Evolutionary conservation across 495 filamentous ascomycete species (phyloP).

Genomic region (Lepraria neglecta): DNA sequence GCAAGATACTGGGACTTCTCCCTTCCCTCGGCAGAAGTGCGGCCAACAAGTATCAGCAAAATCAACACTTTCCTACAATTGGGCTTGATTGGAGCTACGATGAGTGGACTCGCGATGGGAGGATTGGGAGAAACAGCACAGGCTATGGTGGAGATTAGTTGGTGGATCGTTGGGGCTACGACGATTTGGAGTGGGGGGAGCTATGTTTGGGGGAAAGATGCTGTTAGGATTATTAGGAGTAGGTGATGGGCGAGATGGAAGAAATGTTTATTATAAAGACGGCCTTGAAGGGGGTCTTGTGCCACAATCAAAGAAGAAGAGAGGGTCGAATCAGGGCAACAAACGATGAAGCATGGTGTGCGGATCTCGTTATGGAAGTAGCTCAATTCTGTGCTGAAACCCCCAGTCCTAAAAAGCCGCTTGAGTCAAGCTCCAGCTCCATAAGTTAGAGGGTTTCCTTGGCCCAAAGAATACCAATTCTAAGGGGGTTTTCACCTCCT

Average conservation of each 20-base stretch:
- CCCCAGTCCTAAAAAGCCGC: too few species aligned
- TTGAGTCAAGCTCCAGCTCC: too few species aligned
- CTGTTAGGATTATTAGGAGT: conserved; percentile 68
- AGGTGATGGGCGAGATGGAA: conserved; percentile 25
- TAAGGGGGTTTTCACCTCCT: too few species aligned
- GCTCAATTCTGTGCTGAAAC: too few species aligned
- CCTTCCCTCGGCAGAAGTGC: conserved; percentile 85
- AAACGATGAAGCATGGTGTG: too few species aligned
- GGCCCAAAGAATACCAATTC: too few species aligned
- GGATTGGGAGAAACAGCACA: conserved; percentile 17
- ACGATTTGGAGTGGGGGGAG: conserved; percentile 80
- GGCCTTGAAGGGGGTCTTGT: too few species aligned
- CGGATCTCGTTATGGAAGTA: too few species aligned
- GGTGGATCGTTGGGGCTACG: conserved; percentile 70
- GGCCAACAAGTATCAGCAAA: conserved; percentile 87
- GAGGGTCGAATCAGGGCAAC: too few species aligned
- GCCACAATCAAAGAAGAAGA: too few species aligned
- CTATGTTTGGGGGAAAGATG: conserved; percentile 75
- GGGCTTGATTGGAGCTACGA: conserved; percentile 68
- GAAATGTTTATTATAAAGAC: too few species aligned
- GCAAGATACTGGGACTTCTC: conserved; percentile 96
- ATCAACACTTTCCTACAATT: conserved; percentile 79
- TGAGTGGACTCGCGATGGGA: conserved; percentile 59
- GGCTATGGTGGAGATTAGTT: conserved; percentile 28
- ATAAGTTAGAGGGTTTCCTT: too few species aligned